phyloP scores from a whole-genome alignment of 2,329 filamentous ascomycete species.

The Pseudogymnoascus pannorum region DNA sequence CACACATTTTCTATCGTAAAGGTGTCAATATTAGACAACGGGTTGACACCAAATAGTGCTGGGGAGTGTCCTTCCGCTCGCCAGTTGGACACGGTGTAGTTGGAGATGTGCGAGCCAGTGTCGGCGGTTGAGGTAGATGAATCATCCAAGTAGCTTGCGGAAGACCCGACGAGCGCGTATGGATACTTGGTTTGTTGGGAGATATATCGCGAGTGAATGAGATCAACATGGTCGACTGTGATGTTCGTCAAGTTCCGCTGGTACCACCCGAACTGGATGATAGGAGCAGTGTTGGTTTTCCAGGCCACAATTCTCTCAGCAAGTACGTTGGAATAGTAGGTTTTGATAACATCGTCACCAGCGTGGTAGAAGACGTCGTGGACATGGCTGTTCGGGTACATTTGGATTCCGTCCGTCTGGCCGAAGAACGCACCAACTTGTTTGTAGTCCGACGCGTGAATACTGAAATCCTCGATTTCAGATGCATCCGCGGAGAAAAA shows the following conservation, averaged over 20 bases:
- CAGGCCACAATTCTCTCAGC: slow-evolving; percentile 24
- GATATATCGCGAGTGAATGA: slow-evolving; percentile 26
- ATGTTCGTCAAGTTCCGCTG: slow-evolving; percentile 25
- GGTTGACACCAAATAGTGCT: slow-evolving; percentile 6
- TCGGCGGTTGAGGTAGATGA: slow-evolving; percentile 7
- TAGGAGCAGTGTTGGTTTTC: slow-evolving; percentile 29
- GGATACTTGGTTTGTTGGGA: slow-evolving; percentile 15
- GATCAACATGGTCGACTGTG: slow-evolving; percentile 23
- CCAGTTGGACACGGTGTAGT: slow-evolving; percentile 7
- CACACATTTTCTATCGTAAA: background rate
- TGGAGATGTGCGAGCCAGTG: background rate
- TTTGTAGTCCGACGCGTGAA: slow-evolving; percentile 30
- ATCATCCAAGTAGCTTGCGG: slow-evolving; percentile 11
- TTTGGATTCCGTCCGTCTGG: slow-evolving; percentile 32
- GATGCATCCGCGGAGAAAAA: slow-evolving; percentile 14
- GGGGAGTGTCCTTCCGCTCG: slow-evolving; percentile 3
- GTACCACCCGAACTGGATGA: slow-evolving; percentile 32
- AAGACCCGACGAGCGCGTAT: slow-evolving; percentile 22
- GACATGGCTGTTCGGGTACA: slow-evolving; percentile 28
- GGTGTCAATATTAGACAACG: slow-evolving; percentile 2
- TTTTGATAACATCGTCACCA: slow-evolving; percentile 32
- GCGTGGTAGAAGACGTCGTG: slow-evolving; percentile 32
- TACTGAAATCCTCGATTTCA: slow-evolving; percentile 20
- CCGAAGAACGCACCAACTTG: slow-evolving; percentile 33
- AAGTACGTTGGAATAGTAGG: slow-evolving; percentile 28